Percentiles rank a stretch among this genome's conserved stretches.
Conservation (phyloP, 371 early-diverging fungal species). For the Apophysomyces sp. region DNA sequence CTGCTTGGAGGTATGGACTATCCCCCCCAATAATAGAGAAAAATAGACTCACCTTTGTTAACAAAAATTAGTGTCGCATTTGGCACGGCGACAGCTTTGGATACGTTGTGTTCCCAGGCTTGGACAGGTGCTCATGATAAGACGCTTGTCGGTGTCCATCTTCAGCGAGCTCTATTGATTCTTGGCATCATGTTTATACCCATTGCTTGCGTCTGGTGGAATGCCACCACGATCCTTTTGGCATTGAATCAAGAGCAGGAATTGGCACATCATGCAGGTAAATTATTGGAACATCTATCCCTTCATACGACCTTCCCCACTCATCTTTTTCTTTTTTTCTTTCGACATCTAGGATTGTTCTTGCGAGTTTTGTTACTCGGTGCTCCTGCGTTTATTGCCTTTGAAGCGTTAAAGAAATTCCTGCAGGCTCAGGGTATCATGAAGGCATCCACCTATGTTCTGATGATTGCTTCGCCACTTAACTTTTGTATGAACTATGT, state of each 20-base stretch:
- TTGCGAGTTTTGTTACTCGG: slow-evolving; percentile 66
- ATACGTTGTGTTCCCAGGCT: slow-evolving; percentile 87
- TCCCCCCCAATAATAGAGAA: background rate
- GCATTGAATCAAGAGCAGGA: slow-evolving; percentile 37
- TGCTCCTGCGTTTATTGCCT: slow-evolving; percentile 70
- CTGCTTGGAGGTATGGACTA: slow-evolving; percentile 66
- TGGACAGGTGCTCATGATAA: slow-evolving; percentile 75
- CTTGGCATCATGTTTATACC: slow-evolving; percentile 65
- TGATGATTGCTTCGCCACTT: slow-evolving; percentile 65
- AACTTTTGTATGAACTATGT: slow-evolving; percentile 70
- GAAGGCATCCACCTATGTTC: slow-evolving; percentile 71
- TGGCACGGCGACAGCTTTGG: slow-evolving; percentile 73
- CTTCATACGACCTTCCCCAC: background rate
- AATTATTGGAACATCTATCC: background rate
- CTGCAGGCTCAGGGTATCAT: slow-evolving; percentile 86
- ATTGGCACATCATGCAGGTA: slow-evolving; percentile 35
- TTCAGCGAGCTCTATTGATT: slow-evolving; percentile 81
- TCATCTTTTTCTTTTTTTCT: too few species aligned
- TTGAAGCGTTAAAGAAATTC: slow-evolving; percentile 78
- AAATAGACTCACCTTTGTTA: background rate
- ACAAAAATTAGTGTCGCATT: slow-evolving; percentile 61
- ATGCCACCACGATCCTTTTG: slow-evolving; percentile 51
- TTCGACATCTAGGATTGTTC: slow-evolving; percentile 51
- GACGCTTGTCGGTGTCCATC: slow-evolving; percentile 73
- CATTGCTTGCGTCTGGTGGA: slow-evolving; percentile 76